Conservation (phyloP, 192 early-diverging fungal genomes). For the Backusella morwellensis region DNA sequence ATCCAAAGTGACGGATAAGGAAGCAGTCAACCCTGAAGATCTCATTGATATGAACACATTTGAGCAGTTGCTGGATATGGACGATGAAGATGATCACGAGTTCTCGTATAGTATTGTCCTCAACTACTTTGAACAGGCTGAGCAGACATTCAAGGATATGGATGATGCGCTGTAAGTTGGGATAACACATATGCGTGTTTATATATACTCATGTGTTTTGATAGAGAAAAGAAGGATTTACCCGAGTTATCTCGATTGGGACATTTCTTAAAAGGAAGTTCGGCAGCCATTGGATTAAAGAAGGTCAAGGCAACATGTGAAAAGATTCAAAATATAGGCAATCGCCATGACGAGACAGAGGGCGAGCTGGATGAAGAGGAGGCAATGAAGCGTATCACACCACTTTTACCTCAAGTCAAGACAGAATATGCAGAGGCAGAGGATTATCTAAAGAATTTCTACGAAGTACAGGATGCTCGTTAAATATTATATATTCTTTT, state of each 20-base stretch:
- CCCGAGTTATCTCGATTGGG: conserved; percentile 73
- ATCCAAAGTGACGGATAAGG: neutral
- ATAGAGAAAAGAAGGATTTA: conserved; percentile 59
- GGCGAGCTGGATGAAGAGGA: conserved; percentile 50
- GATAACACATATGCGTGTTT: neutral
- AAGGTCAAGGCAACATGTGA: conserved; percentile 83
- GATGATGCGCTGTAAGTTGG: conserved; percentile 61
- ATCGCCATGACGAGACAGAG: conserved; percentile 54
- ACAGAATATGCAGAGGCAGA: conserved; percentile 72
- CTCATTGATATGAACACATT: conserved; percentile 82
- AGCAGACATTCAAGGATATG: conserved; percentile 75
- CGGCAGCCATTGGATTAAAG: conserved; percentile 79
- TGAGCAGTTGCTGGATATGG: conserved; percentile 90
- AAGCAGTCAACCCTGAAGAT: conserved; percentile 37
- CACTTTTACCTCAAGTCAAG: conserved; percentile 57
- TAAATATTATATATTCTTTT: neutral
- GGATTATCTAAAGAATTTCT: conserved; percentile 66
- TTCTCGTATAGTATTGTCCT: conserved; percentile 76
- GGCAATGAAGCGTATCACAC: conserved; percentile 53
- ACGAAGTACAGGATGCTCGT: conserved; percentile 43
- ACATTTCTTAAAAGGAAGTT: conserved; percentile 92
- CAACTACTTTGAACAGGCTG: conserved; percentile 87
- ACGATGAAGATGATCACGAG: conserved; percentile 81
- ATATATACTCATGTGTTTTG: neutral
- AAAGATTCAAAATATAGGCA: conserved; percentile 84